Evolutionary conservation across 768 basidiomycete genomes (phyloP).

Genomic region (Gloeostereum incarnatum): DNA sequence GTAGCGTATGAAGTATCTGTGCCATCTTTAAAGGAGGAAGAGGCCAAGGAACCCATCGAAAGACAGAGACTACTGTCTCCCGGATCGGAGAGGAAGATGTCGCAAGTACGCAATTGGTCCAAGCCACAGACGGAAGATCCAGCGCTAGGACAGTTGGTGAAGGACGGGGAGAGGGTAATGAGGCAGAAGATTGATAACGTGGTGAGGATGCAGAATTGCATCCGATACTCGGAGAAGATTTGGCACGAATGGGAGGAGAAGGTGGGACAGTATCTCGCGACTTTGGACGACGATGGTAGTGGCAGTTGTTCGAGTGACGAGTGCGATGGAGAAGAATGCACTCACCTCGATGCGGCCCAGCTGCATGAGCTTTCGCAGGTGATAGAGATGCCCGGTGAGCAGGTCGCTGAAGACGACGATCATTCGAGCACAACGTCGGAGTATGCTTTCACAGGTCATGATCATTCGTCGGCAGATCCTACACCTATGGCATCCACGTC

Average conservation of each 20-base stretch:
- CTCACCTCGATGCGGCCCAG: constrained; percentile 16
- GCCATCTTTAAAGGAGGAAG: constrained; percentile 87
- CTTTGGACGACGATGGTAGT: constrained; percentile 45
- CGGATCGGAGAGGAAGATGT: constrained; percentile 79
- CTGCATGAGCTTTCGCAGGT: constrained; percentile 9
- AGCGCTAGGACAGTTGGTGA: constrained; percentile 72
- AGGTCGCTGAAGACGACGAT: constrained; percentile 31
- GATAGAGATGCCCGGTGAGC: constrained; percentile 9
- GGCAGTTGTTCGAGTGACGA: constrained; percentile 32
- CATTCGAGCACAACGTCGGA: constrained; percentile 58
- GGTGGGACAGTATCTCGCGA: constrained; percentile 59
- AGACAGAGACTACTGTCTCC: constrained; percentile 87
- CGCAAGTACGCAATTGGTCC: constrained; percentile 77
- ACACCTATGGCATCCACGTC: constrained; percentile 61
- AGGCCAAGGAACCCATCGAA: constrained; percentile 85
- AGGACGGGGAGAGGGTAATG: constrained; percentile 86
- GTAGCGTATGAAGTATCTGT: constrained; percentile 75
- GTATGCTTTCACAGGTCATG: constrained; percentile 43
- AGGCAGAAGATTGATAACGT: constrained; percentile 92
- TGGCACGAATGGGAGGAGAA: constrained; percentile 95
- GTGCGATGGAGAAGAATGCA: constrained; percentile 28
- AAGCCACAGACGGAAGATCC: constrained; percentile 80
- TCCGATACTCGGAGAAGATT: constrained; percentile 94
- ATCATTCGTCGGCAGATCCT: constrained; percentile 42
- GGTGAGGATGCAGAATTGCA: constrained; percentile 93